A percentile compares a stretch with the other conserved stretches of the same genome.
phyloP scores from a whole-genome alignment of 2,329 filamentous ascomycete genomes.

The Pseudogymnoascus sp. region DNA sequence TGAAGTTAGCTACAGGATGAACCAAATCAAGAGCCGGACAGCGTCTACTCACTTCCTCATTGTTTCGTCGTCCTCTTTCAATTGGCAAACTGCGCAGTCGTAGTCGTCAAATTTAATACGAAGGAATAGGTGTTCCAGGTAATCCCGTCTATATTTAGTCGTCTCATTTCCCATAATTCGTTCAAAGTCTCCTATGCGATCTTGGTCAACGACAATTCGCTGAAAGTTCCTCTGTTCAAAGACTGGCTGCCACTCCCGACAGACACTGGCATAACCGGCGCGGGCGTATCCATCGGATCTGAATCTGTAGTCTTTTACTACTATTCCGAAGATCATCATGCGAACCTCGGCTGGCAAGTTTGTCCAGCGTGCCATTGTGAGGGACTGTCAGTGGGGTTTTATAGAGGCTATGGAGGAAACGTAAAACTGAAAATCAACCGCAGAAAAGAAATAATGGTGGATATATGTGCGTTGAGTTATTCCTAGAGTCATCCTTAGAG shows the following conservation, averaged over 20 bases:
- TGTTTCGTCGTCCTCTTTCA: constrained; percentile 12
- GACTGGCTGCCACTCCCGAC: constrained; percentile 17
- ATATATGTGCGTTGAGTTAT: neutral
- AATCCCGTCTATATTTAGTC: constrained; percentile 14
- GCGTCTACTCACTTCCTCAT: constrained; percentile 11
- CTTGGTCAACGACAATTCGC: constrained; percentile 15
- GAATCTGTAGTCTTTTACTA: constrained; percentile 13
- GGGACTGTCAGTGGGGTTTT: neutral
- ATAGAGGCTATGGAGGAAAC: neutral
- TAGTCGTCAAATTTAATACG: constrained; percentile 15
- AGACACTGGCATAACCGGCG: constrained; percentile 16
- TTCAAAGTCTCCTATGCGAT: constrained; percentile 10
- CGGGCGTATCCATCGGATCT: neutral
- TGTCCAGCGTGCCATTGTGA: constrained; percentile 31
- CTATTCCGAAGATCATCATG: constrained; percentile 23
- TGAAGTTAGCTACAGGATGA: constrained; percentile 12
- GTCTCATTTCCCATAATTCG: neutral
- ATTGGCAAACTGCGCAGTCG: constrained; percentile 16
- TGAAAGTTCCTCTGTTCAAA: constrained; percentile 17
- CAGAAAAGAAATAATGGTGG: neutral
- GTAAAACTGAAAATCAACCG: neutral
- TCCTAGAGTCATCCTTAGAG: neutral
- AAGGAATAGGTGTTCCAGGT: constrained; percentile 15
- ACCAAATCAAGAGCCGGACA: constrained; percentile 11
- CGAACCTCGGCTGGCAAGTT: constrained; percentile 39